Base-by-base conservation (phyloP, 306 rosid genomes). In the Vigna unguiculata region DNA sequence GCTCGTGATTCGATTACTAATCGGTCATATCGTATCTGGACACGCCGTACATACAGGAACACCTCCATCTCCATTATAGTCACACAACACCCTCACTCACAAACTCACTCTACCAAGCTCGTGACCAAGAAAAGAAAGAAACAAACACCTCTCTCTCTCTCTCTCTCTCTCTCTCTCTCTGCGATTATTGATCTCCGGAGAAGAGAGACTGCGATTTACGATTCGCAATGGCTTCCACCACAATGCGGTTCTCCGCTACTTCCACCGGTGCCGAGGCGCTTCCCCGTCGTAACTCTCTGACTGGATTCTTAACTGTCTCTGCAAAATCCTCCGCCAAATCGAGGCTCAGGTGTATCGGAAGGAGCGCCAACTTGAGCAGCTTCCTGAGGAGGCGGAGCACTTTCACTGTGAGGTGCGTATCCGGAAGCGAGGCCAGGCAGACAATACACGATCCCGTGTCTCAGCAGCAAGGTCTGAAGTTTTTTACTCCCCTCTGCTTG, bases 171-270 rank as follows among this genome's bases (percentile, higher is more conserved):
- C 76, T 20, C 73, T 8, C 45, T 40, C 45, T 40, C 45, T 40
- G 12, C 14, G 3, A 32, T 77, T 43, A 54, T 54, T 55, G 80
- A 76, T 62, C 67, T 65, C 14, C 61, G 43, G 12, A 30, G 70
- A 24, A 55, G 62, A 55, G 72, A 60, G 67, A 32, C 13, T 60
- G 85, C 71, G 3, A 60, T 41, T 57, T 10, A 17, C 17, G 47
- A 32, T 34, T n/a, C 43, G 2, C 68, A 36, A 32, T 90, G 97
- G 93, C 92, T 11, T 83, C 92, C 8, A 81, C 89, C 7, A 82
- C 90, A 81, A 85, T 91, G 75, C 97, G 85, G 16, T 86, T 90
- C 52, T 81, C 96, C 8, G 71, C 85, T 9, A 83, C 74, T 38
- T 76, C 81, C 71, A 61, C 77, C 69, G 14, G 75, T 49, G 40